Evolutionary conservation across 306 rosid genomes (phyloP).

Genomic region (Elaeagnus macrophylla): DNA sequence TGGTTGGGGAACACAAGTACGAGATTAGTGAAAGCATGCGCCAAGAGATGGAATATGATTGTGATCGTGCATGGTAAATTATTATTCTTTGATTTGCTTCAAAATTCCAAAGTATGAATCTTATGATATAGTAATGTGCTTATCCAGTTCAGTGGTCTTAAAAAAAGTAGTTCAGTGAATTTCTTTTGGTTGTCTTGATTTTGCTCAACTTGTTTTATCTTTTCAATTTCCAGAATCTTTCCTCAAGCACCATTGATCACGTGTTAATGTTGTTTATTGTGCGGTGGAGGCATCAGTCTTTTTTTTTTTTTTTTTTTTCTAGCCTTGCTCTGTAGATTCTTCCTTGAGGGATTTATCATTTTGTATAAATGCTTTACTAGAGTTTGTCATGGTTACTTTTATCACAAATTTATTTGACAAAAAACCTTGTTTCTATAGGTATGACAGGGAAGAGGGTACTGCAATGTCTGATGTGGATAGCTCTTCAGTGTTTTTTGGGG

Average conservation of each 20-base stretch:
- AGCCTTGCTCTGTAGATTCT: too few species aligned
- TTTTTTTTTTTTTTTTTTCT: not conserved
- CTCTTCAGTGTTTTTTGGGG: constrained; percentile 71
- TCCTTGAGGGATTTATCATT: too few species aligned
- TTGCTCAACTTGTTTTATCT: not conserved
- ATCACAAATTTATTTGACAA: constrained; percentile 11
- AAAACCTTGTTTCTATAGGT: constrained; percentile 41
- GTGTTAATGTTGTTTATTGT: not conserved
- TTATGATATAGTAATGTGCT: not conserved
- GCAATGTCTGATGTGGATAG: constrained; percentile 68
- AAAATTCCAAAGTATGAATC: not conserved
- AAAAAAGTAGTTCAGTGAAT: not conserved
- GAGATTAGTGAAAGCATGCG: constrained; percentile 96
- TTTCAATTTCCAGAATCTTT: not conserved
- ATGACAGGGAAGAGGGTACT: constrained; percentile 95
- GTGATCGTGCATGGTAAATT: constrained; percentile 93
- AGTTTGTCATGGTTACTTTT: constrained; percentile 6
- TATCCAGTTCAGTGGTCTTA: not conserved
- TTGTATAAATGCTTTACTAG: not conserved
- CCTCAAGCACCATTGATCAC: not conserved
- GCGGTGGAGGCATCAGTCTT: not conserved
- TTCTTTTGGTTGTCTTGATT: constrained; percentile 9
- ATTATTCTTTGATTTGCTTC: constrained; percentile 1
- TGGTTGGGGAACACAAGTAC: constrained; percentile 43
- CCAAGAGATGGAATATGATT: constrained; percentile 79